These are phyloP conservation scores for Ligustrum vulgare DNA, from an alignment of 257 asterid species.

Conservation along the genomic window DNA sequence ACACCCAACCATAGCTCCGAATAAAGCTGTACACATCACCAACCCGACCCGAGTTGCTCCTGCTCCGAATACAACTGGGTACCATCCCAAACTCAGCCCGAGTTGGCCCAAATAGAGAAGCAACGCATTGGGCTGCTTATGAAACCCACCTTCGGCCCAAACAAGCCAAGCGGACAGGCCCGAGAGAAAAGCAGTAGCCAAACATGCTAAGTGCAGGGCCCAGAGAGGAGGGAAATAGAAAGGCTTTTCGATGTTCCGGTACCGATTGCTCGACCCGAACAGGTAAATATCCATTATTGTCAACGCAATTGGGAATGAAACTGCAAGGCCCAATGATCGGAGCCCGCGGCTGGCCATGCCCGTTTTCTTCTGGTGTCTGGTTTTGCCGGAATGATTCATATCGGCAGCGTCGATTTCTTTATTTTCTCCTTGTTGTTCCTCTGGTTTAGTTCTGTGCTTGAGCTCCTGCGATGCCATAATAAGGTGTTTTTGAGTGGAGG, in stretches of 20 bases:
- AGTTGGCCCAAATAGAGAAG: slow-evolving; percentile 57
- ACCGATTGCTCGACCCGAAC: slow-evolving; percentile 63
- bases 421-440: slow-evolving; percentile 3
- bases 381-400: slow-evolving; percentile 9
- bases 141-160: slow-evolving; percentile 96
- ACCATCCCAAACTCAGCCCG: slow-evolving; percentile 62
- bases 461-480: slow-evolving; percentile 57
- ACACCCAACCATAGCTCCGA: slow-evolving; percentile 65
- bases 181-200: slow-evolving; percentile 52
- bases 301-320: slow-evolving; percentile 56
- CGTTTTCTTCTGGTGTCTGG: slow-evolving; percentile 30
- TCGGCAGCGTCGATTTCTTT: slow-evolving; percentile 7
- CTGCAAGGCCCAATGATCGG: slow-evolving; percentile 62
- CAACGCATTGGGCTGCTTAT: slow-evolving; percentile 58
- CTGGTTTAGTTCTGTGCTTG: slow-evolving; percentile 50
- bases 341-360: slow-evolving; percentile 71
- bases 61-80: slow-evolving; percentile 70
- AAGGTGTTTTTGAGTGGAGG: neutral
- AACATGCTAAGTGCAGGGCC: slow-evolving; percentile 74
- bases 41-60: slow-evolving; percentile 63
- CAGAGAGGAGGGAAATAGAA: slow-evolving; percentile 78
- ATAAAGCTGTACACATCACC: slow-evolving; percentile 54
- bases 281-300: slow-evolving; percentile 49
- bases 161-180: slow-evolving; percentile 91
- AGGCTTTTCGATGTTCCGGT: slow-evolving; percentile 60